Evolutionary conservation across 2,329 filamentous ascomycete genomes (phyloP), one percentile per base, ranked within the genome.

Genomic region (Fusarium sp.): DNA sequence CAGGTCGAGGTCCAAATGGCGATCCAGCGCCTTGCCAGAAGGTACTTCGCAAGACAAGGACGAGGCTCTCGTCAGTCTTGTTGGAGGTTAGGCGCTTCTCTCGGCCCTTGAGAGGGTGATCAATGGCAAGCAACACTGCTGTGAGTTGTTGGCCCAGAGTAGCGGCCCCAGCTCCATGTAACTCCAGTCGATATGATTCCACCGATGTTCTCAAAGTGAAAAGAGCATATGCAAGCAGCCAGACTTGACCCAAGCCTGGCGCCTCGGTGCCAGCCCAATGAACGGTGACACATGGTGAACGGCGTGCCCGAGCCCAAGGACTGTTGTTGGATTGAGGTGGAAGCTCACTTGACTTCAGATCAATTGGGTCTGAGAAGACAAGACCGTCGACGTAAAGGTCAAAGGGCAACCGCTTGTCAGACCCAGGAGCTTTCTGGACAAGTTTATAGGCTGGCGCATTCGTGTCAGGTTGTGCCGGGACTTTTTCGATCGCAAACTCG

Each of bases 21-120:
- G 90, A 92, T 24, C 88, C 91, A 36, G 91, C 91, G 51, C 91
- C 91, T 77, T 93, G 91, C 91, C 91, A 93, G 84, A 93, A 93
- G 39, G 90, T 85, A 79, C 84, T 84, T 70, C 87, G 85, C 64
- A 88, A 83, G 61, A 87, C 78, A 55, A 89, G 77, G 15, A 83
- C 79, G 70, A 80, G 82, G 58, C 82, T 80, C 30, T 78, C 79
- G 52, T 79, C 79, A 52, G 75, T 64, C 67, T 74, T 75, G 12
- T 66, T 64, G 3, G 67, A 58, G n/a, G 68, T 26, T 62, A 75
- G 39, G 38, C 76, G 65, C 77, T 79, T 76, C 78, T 81, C 76
- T 39, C 78, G 70, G 5, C 79, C 84, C 71, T 78, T 74, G 68
- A 79, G 72, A 8, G 87, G 87, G 75, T 89, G 87, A 61, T 84